Evolutionary conservation across 305 asterid species (phyloP).

Genomic region (Fraxinus velutina): DNA sequence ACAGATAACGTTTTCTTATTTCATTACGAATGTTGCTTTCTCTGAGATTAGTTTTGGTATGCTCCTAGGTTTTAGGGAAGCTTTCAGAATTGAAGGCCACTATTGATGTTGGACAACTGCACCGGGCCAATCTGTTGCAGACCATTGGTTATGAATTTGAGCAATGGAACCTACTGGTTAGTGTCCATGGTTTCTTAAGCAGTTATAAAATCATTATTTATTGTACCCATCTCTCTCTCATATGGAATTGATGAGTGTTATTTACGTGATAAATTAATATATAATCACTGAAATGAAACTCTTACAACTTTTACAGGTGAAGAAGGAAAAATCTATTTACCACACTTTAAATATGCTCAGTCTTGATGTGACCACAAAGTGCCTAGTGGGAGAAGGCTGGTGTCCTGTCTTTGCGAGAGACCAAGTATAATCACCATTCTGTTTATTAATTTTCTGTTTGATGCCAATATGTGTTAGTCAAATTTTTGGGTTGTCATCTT

Average conservation of each 20-base stretch:
- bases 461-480: not conserved
- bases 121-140: slow-evolving; percentile 41
- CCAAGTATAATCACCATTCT: slow-evolving; percentile 34
- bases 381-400: slow-evolving; percentile 71
- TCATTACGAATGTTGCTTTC: not conserved
- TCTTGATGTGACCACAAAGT: slow-evolving; percentile 55
- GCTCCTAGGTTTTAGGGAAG: slow-evolving; percentile 48
- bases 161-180: slow-evolving; percentile 56
- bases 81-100: slow-evolving; percentile 60
- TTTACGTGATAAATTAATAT: not conserved
- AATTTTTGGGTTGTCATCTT: slow-evolving; percentile 9
- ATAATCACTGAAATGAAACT: slow-evolving; percentile 9
- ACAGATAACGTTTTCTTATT: not conserved
- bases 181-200: slow-evolving; percentile 25
- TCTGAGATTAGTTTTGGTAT: slow-evolving; percentile 7
- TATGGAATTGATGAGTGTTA: not conserved
- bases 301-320: slow-evolving; percentile 41
- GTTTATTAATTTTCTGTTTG: slow-evolving; percentile 2
- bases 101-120: slow-evolving; percentile 47
- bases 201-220: not conserved
- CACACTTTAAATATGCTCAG: slow-evolving; percentile 57
- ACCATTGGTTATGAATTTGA: slow-evolving; percentile 45
- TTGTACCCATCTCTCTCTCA: not conserved
- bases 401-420: slow-evolving; percentile 54
- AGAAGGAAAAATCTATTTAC: slow-evolving; percentile 48